Conservation (phyloP, 768 basidiomycete species). For the Trametes villosa region DNA sequence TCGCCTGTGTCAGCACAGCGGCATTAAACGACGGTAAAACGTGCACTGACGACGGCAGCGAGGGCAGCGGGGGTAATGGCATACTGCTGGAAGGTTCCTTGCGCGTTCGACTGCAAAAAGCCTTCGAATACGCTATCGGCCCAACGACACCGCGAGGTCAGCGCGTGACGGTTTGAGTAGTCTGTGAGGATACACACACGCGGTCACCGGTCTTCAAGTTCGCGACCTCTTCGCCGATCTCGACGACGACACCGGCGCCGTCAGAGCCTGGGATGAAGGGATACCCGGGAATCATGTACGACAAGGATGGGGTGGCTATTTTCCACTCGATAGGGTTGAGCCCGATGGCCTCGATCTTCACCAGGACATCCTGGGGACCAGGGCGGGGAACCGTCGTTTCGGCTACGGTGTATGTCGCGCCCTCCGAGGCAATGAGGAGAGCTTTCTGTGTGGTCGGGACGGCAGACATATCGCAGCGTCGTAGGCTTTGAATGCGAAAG, state of each 20-base stretch:
- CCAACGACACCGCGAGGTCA: background rate
- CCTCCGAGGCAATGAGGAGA: background rate
- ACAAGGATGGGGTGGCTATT: background rate
- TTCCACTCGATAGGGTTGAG: conserved; percentile 1
- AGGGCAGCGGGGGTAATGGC: too few species aligned
- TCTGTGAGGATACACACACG: conserved; percentile 42
- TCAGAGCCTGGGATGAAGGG: conserved; percentile 18
- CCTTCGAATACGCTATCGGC: background rate
- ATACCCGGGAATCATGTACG: background rate
- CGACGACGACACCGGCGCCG: conserved; percentile 43
- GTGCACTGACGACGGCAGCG: too few species aligned
- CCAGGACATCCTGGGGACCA: background rate
- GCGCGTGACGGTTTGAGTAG: background rate
- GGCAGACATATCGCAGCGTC: background rate
- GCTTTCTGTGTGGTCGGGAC: background rate
- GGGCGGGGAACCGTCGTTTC: background rate
- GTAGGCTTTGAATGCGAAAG: too few species aligned
- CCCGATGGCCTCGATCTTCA: background rate
- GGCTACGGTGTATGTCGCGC: background rate
- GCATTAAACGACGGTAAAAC: background rate
- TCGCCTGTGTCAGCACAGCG: background rate
- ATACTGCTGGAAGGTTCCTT: too few species aligned
- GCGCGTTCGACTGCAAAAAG: too few species aligned
- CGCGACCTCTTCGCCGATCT: conserved; percentile 42
- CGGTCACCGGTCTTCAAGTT: conserved; percentile 44